Percentiles rank a stretch among this genome's conserved stretches.
These are phyloP conservation scores for Podila verticillata DNA, from an alignment of 192 early-diverging fungal species.

Conservation along the genomic window DNA sequence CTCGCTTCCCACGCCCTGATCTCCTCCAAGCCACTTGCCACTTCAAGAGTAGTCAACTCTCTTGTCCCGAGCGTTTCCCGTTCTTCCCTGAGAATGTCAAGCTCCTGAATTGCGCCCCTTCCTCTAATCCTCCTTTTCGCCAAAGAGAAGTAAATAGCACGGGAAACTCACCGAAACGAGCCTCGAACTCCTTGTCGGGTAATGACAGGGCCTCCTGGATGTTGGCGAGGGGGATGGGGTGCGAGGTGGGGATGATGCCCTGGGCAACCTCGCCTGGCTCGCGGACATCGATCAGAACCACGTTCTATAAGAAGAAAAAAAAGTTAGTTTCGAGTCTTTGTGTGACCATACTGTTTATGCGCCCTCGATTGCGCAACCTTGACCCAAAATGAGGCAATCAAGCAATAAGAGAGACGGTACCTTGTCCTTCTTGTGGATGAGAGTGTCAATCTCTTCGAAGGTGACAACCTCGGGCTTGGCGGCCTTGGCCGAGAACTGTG, in stretches of 20 bases:
- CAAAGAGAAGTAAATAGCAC: too few relatives aligned
- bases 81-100: too few relatives aligned
- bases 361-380: background rate
- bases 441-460: conserved; percentile 44
- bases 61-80: too few relatives aligned
- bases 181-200: conserved; percentile 48
- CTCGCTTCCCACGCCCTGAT: too few relatives aligned
- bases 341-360: too few relatives aligned
- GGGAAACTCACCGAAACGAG: conserved; percentile 43
- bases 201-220: conserved; percentile 56
- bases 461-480: conserved; percentile 42
- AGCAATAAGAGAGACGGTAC: background rate
- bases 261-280: conserved; percentile 68
- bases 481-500: conserved; percentile 27
- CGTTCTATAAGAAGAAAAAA: conserved; percentile 38
- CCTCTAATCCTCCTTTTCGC: too few relatives aligned
- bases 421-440: conserved; percentile 37
- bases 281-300: conserved; percentile 74
- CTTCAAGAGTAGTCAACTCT: too few relatives aligned
- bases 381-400: background rate
- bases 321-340: background rate
- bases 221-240: conserved; percentile 73
- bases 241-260: conserved; percentile 72
- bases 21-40: too few relatives aligned
- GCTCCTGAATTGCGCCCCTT: too few relatives aligned